Conservation (phyloP, 371 early-diverging fungal genomes). For the Phascolomyces articulosus region DNA sequence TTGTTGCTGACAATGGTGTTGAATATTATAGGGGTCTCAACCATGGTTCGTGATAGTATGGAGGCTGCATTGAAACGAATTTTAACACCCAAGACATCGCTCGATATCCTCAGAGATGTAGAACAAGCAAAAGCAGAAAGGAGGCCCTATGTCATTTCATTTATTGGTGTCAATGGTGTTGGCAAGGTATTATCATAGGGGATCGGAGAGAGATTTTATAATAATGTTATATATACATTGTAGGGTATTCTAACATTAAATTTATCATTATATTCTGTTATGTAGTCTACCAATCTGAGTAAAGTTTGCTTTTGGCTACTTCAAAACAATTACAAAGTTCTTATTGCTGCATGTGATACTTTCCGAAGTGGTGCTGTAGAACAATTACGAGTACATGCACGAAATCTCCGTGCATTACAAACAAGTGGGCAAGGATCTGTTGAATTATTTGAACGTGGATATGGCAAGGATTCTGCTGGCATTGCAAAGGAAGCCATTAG, state of each 20-base stretch:
- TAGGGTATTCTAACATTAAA: too few species aligned
- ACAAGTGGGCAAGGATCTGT: conserved; percentile 71
- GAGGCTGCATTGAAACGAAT: conserved; percentile 83
- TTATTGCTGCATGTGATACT: conserved; percentile 99
- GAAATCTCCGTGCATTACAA: conserved; percentile 84
- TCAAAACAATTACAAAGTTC: conserved; percentile 89
- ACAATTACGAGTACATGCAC: conserved; percentile 94
- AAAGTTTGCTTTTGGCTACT: conserved; percentile 98
- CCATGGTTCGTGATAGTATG: conserved; percentile 80
- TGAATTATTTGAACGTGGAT: conserved; percentile 97
- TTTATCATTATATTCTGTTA: too few species aligned
- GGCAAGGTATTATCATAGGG: conserved; percentile 57
- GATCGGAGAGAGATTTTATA: neutral
- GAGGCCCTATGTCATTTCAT: conserved; percentile 90
- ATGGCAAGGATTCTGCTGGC: conserved; percentile 98
- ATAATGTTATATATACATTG: too few species aligned
- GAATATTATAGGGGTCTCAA: conserved; percentile 51
- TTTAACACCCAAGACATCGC: conserved; percentile 90
- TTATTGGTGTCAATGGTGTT: conserved; percentile 99
- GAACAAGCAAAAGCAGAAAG: conserved; percentile 67
- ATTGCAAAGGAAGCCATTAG: conserved; percentile 98
- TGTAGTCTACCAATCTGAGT: conserved; percentile 93
- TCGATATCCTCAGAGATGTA: conserved; percentile 96
- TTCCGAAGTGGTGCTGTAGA: conserved; percentile 99
- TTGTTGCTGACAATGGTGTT: too few species aligned